These are phyloP conservation scores for Talaromyces sp. DNA, from an alignment of 2,329 filamentous ascomycete species.

Conservation along the genomic window DNA sequence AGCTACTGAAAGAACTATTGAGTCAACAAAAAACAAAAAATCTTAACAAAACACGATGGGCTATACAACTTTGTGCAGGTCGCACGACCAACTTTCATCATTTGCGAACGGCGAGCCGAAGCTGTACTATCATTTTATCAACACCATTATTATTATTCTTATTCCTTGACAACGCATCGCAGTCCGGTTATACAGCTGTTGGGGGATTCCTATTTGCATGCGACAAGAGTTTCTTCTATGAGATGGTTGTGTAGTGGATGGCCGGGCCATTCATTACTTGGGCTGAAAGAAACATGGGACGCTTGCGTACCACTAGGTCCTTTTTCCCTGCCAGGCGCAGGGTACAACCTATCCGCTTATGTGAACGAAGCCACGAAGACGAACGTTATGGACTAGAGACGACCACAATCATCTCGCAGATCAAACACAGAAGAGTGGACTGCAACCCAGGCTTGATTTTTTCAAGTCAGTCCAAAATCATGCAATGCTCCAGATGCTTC, in stretches of 20 bases:
- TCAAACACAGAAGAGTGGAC: neutral
- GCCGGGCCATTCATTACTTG: slow-evolving; percentile 8
- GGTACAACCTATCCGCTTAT: slow-evolving; percentile 17
- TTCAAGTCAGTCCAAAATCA: neutral
- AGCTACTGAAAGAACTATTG: neutral
- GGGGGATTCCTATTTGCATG: neutral
- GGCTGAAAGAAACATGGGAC: neutral
- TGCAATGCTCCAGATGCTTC: neutral
- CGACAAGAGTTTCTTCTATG: neutral
- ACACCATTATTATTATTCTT: neutral
- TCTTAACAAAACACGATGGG: slow-evolving; percentile 10
- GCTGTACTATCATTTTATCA: slow-evolving; percentile 12
- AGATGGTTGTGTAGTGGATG: neutral
- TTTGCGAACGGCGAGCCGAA: slow-evolving; percentile 4
- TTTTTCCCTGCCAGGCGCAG: slow-evolving; percentile 13
- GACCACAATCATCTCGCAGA: slow-evolving; percentile 24
- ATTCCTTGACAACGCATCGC: neutral
- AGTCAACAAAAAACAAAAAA: neutral
- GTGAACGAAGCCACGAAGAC: slow-evolving; percentile 26
- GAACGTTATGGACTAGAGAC: slow-evolving; percentile 31
- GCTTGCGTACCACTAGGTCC: slow-evolving; percentile 2
- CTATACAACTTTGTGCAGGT: slow-evolving; percentile 15
- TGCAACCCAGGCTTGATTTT: neutral
- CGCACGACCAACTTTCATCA: slow-evolving; percentile 8
- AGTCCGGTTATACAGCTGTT: neutral